Evolutionary conservation across 1,284 basidiomycete genomes (phyloP).

Genomic region (Ganoderma lucidum): DNA sequence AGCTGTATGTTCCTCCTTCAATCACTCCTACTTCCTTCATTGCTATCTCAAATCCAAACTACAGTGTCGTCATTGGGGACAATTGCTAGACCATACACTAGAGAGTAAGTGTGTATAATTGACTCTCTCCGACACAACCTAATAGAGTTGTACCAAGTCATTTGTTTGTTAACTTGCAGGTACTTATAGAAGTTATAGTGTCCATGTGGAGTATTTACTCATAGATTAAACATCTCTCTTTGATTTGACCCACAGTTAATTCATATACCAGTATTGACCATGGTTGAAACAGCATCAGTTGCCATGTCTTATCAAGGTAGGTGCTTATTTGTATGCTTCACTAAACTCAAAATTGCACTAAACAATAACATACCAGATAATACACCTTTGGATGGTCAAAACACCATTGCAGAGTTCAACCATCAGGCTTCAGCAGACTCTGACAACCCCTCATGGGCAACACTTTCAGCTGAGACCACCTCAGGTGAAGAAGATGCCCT

Average conservation of each 20-base stretch:
- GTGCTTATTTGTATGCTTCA: background rate
- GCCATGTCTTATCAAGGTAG: background rate
- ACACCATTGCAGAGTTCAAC: background rate
- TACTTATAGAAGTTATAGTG: background rate
- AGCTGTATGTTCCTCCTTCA: background rate
- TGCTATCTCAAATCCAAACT: background rate
- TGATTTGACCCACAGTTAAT: background rate
- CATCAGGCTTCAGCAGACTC: conserved; percentile 11
- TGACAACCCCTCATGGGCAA: conserved; percentile 22
- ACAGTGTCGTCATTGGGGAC: background rate
- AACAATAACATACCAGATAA: background rate
- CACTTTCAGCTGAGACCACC: conserved; percentile 9
- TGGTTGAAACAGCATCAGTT: background rate
- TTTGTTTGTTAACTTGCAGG: background rate
- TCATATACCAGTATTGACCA: background rate
- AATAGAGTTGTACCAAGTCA: background rate
- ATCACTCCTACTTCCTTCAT: background rate
- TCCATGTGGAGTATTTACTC: background rate
- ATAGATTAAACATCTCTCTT: background rate
- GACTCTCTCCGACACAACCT: background rate
- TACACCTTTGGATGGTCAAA: background rate
- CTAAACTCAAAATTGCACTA: background rate
- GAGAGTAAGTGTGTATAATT: background rate
- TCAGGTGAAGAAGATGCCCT: conserved; percentile 19
- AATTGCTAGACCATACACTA: background rate